Evolutionary conservation across 371 early-diverging fungal genomes (phyloP), one percentile per base, ranked within the genome.

Genomic region (Syncephalastrum contaminatum): DNA sequence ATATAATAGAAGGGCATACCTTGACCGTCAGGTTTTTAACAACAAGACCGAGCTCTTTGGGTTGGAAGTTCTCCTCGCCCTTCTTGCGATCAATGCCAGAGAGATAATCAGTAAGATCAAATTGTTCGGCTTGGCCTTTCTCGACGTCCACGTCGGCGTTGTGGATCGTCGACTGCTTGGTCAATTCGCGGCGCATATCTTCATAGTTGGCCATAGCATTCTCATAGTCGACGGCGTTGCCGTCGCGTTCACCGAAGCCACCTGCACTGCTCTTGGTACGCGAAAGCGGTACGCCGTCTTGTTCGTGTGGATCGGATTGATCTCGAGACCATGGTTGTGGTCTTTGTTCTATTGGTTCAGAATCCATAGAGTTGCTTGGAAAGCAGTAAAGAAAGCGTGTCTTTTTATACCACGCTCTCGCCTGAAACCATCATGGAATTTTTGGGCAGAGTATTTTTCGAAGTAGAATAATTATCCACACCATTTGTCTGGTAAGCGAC

Each of bases 11-110:
- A 25, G 2, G 43, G 19, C 47, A 54, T 58, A 58, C 58, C 36
- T 66, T 69, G 21, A 80, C 81, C 22, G 67, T 68, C 49, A 80
- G 46, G 45, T 75, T 52, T 51, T 67, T 73, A 68, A 77, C 77
- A 21, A 73, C 58, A 4, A 82, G 64, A 59, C 83, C 81, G 66
- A 83, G 67, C 41, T 68, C 61, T 21, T 75, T 70, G 21, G 71
- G 70, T 46, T 81, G 71, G 58, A 81, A 64, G 15, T 77, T 78
- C 36, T 64, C 66, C 54, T 55, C 54, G n/a, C 30, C 54, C 48
- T 48, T 51, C 7, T 47, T 51, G 6, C 52, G 40, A 30, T 58
- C 58, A 22, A 58, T 51, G 27, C 58, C 58, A 21, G 52, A 45
- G 14, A 61, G 52, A 51, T 51, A 61, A 22, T 61, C 62, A 5